Percentiles rank a stretch among this genome's conserved stretches.
Evolutionary conservation across 805 yeast species (phyloP).

Genomic region (Barnettozyma sp.): DNA sequence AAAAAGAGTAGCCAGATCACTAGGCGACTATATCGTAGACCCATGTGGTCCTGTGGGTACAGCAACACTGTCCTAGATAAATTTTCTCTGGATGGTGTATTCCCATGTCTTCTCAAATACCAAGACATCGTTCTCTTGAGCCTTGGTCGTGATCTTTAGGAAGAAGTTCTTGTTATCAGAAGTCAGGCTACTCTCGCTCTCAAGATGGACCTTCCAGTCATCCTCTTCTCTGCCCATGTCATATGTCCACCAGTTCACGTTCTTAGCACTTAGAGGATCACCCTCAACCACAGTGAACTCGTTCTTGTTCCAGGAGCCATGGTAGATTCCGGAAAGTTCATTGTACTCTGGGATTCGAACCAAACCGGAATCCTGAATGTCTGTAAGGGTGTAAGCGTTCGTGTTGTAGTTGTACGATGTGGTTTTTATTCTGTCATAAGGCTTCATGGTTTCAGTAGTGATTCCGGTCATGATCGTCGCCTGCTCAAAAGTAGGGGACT

Average conservation of each 20-base stretch:
- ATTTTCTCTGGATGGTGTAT: slow-evolving; percentile 30
- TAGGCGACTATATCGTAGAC: too few species aligned
- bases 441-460: slow-evolving; percentile 18
- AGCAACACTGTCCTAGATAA: too few species aligned
- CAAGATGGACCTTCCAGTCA: slow-evolving; percentile 32
- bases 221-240: slow-evolving; percentile 34
- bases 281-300: slow-evolving; percentile 30
- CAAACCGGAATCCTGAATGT: slow-evolving; percentile 30
- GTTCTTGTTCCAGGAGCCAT: slow-evolving; percentile 36
- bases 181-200: slow-evolving; percentile 27
- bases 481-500: slow-evolving; percentile 28
- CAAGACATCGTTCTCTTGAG: slow-evolving; percentile 28
- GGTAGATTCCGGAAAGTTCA: slow-evolving; percentile 31
- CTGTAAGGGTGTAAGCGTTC: slow-evolving; percentile 19
- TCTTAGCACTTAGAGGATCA: slow-evolving; percentile 35
- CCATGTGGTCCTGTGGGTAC: too few species aligned
- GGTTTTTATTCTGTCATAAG: slow-evolving; percentile 21
- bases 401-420: slow-evolving; percentile 17
- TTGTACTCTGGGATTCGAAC: slow-evolving; percentile 28
- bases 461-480: slow-evolving; percentile 26
- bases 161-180: slow-evolving; percentile 30
- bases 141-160: slow-evolving; percentile 28
- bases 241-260: slow-evolving; percentile 35
- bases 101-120: slow-evolving; percentile 31
- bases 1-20: too few species aligned